Percentiles rank a stretch among this genome's conserved stretches.
Evolutionary conservation across 176 grass and related monocot genomes (phyloP).

Genomic region (Avena sativa): DNA sequence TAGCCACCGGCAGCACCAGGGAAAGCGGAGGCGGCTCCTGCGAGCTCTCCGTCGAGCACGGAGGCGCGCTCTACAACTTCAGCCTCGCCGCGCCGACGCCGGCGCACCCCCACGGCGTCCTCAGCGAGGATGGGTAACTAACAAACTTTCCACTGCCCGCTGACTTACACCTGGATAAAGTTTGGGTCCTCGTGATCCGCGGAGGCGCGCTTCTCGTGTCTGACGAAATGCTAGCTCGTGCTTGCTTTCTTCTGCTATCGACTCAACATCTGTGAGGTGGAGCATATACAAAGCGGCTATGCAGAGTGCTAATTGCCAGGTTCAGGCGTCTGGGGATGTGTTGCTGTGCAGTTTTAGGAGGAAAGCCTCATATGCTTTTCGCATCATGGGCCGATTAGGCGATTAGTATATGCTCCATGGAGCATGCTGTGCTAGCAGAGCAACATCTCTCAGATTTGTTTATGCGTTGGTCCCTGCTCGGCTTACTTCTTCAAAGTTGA

Average conservation of each 20-base stretch:
- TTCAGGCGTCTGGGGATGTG: background rate
- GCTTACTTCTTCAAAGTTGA: conserved; percentile 18
- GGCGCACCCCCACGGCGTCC: conserved; percentile 75
- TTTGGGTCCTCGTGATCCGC: background rate
- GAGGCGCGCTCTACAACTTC: conserved; percentile 71
- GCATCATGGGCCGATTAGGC: background rate
- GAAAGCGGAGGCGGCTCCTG: conserved; percentile 44
- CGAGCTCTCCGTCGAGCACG: conserved; percentile 55
- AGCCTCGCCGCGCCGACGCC: conserved; percentile 66
- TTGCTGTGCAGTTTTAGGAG: background rate
- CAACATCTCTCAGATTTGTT: background rate
- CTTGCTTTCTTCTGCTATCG: background rate
- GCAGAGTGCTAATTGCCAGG: background rate
- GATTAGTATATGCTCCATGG: background rate
- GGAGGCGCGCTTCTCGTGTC: conserved; percentile 22
- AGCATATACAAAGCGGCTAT: background rate
- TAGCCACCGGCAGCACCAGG: background rate
- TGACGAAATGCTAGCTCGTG: conserved; percentile 26
- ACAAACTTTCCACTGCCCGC: background rate
- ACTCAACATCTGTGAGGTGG: background rate
- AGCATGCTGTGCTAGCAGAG: background rate
- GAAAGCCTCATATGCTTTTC: no score
- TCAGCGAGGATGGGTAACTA: conserved; percentile 92
- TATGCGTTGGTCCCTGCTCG: background rate
- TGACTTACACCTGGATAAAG: background rate